A percentile compares a stretch with the other conserved stretches of the same genome.
These are phyloP conservation scores for Ustilago loliicola DNA, from an alignment of 1,284 basidiomycete species.

Conservation along the genomic window DNA sequence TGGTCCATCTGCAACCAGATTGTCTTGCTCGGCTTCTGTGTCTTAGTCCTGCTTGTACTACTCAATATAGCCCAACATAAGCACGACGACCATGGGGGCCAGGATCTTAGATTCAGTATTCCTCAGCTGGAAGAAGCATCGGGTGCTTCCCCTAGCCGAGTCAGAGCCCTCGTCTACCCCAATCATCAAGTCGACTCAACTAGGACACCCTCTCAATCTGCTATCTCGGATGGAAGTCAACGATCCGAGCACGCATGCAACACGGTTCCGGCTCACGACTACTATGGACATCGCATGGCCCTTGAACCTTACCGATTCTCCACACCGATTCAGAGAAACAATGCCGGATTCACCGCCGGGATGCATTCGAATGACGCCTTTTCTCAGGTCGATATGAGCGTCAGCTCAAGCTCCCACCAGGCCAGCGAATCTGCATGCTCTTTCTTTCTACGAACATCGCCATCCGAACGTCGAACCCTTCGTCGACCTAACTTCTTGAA, in stretches of 20 bases:
- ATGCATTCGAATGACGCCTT: not conserved
- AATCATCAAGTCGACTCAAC: not conserved
- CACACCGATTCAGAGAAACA: not conserved
- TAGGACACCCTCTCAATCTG: not conserved
- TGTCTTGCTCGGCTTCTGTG: not conserved
- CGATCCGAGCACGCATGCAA: not conserved
- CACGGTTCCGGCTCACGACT: not conserved
- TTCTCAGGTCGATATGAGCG: not conserved
- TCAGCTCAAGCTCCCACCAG: not conserved
- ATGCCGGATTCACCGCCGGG: not conserved
- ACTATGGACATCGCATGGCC: not conserved
- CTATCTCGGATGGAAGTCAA: not conserved
- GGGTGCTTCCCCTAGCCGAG: no score
- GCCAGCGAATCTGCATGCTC: conserved; percentile 1
- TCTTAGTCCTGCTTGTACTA: not conserved
- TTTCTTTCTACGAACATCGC: not conserved
- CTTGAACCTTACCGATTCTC: not conserved
- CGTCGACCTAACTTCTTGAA: not conserved
- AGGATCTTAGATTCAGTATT: not conserved
- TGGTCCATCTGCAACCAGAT: conserved; percentile 13
- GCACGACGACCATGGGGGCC: not conserved
- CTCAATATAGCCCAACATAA: not conserved
- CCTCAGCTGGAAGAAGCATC: not conserved
- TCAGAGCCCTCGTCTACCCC: no score
- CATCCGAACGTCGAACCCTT: not conserved